A percentile compares a stretch with the other conserved stretches of the same genome.
Evolutionary conservation across 345 rosid genomes (phyloP).

Genomic region (Lenwebbia sp.): DNA sequence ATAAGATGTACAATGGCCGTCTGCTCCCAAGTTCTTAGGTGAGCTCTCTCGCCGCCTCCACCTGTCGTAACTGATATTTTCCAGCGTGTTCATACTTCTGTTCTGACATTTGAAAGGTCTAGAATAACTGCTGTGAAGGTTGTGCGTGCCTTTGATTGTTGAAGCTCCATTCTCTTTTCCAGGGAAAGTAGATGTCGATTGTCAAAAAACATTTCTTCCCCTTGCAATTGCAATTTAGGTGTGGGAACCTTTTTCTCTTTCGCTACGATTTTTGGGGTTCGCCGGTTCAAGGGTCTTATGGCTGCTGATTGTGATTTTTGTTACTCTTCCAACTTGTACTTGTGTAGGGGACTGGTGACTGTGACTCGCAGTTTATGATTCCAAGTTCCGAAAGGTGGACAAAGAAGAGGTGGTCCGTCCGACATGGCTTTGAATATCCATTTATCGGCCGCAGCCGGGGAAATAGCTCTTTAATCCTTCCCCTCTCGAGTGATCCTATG

Average conservation of each 20-base stretch:
- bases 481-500: neutral
- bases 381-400: neutral
- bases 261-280: neutral
- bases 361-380: neutral
- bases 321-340: neutral
- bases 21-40: conserved; percentile 63
- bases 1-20: conserved; percentile 92
- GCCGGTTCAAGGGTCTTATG: neutral
- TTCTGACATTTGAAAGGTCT: neutral
- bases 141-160: neutral
- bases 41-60: neutral
- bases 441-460: neutral
- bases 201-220: neutral
- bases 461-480: neutral
- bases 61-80: neutral
- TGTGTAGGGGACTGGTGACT: neutral
- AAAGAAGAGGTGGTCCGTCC: neutral
- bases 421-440: neutral
- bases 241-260: neutral
- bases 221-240: neutral
- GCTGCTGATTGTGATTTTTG: neutral
- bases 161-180: neutral
- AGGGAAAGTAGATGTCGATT: neutral
- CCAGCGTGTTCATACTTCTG: neutral
- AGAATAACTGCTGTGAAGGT: neutral